These are phyloP conservation scores for Jacaranda copaia DNA, from an alignment of 257 asterid species.

Conservation along the genomic window DNA sequence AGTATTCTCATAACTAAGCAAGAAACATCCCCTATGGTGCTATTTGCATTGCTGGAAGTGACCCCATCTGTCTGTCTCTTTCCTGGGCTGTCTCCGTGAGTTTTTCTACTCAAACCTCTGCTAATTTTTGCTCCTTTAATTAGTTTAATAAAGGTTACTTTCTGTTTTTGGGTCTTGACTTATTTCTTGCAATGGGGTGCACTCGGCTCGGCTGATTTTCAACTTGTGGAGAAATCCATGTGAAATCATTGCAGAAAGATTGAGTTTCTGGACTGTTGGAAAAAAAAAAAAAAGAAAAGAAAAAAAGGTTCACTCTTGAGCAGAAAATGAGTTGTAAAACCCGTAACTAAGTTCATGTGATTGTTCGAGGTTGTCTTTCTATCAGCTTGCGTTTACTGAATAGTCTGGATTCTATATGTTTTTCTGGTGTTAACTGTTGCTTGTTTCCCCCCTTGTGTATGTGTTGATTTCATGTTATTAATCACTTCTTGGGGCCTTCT, in stretches of 20 bases:
- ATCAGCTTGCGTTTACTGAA: constrained; percentile 9
- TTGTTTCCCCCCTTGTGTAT: constrained; percentile 17
- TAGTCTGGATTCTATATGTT: constrained; percentile 38
- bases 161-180: constrained; percentile 1
- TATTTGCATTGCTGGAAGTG: constrained; percentile 25
- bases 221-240: constrained; percentile 14
- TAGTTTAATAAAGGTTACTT: background rate
- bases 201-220: constrained; percentile 20
- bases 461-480: constrained; percentile 14
- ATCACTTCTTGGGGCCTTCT: background rate
- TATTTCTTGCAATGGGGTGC: constrained; percentile 16
- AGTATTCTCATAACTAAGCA: background rate
- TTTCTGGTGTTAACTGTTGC: constrained; percentile 22
- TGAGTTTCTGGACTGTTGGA: background rate
- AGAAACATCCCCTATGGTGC: background rate
- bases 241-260: constrained; percentile 34
- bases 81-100: constrained; percentile 24
- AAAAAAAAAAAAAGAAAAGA: background rate
- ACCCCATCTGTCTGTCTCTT: constrained; percentile 21
- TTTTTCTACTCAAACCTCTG: constrained; percentile 30
- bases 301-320: background rate
- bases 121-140: background rate
- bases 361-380: constrained; percentile 2
- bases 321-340: background rate
- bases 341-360: constrained; percentile 4